Percentiles rank a stretch among this genome's conserved stretches.
phyloP scores from a whole-genome alignment of 768 basidiomycete species.

The Hygrocybe punicea region DNA sequence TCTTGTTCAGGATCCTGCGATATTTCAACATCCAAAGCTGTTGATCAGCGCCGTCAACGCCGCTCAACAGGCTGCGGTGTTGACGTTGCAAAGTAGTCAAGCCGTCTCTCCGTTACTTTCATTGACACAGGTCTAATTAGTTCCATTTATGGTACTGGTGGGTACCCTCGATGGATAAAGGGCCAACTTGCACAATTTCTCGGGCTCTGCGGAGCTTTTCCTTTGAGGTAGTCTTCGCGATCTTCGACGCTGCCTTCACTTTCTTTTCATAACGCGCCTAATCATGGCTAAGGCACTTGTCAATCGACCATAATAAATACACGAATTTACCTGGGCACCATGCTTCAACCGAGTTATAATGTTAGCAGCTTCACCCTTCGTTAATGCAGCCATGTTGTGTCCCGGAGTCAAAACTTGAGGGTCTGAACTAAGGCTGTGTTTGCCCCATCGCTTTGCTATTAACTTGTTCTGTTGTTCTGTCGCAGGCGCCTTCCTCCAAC shows the following conservation, averaged over 20 bases:
- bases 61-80: slow-evolving; percentile 63
- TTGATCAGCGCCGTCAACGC: slow-evolving; percentile 46
- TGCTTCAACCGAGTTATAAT: slow-evolving; percentile 76
- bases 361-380: slow-evolving; percentile 76
- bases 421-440: slow-evolving; percentile 17
- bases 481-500: slow-evolving; percentile 63
- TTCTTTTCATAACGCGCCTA: slow-evolving; percentile 60
- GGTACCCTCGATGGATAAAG: slow-evolving; percentile 24
- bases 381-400: slow-evolving; percentile 45
- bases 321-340: slow-evolving; percentile 59
- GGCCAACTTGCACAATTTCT: slow-evolving; percentile 61
- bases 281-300: background rate
- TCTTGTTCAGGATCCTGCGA: slow-evolving; percentile 43
- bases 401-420: slow-evolving; percentile 16
- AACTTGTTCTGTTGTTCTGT: slow-evolving; percentile 57
- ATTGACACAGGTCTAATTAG: slow-evolving; percentile 12
- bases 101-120: slow-evolving; percentile 69
- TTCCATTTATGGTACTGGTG: background rate
- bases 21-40: slow-evolving; percentile 44
- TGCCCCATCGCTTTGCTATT: slow-evolving; percentile 51
- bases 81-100: slow-evolving; percentile 53
- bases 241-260: slow-evolving; percentile 39
- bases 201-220: slow-evolving; percentile 51
- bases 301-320: background rate
- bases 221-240: slow-evolving; percentile 36